Conservation (phyloP, 345 rosid species). For the Salix suchowensis region DNA sequence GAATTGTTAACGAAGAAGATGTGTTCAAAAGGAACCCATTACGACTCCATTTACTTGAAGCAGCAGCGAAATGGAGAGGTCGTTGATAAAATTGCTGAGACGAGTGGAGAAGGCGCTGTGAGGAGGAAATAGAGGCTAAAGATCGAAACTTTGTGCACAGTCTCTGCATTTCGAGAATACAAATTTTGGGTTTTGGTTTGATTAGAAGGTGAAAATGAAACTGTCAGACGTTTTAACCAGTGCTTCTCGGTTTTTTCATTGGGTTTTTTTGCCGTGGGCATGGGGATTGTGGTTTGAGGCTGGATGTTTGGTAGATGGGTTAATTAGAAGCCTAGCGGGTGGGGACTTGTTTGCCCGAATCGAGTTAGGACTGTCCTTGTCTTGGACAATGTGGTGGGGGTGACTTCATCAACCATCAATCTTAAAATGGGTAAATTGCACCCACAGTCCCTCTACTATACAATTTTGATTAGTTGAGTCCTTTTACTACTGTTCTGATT, state of each 20-base stretch:
- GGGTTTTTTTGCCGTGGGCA: background rate
- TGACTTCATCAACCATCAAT: no score
- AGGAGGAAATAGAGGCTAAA: constrained; percentile 17
- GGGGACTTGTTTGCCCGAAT: background rate
- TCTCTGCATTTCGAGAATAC: constrained; percentile 49
- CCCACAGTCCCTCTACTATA: no score
- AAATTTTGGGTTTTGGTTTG: background rate
- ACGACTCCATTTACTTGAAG: constrained; percentile 9
- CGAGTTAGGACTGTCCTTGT: background rate
- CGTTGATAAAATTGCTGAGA: constrained; percentile 19
- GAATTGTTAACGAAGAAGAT: background rate
- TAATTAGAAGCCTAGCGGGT: background rate
- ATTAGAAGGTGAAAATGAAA: background rate
- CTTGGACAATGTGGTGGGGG: background rate
- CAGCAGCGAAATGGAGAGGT: constrained; percentile 11
- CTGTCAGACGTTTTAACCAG: background rate
- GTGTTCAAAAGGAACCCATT: background rate
- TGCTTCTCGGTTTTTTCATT: background rate
- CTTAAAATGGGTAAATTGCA: no score
- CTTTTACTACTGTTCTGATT: no score
- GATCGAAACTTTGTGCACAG: constrained; percentile 55
- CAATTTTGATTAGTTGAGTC: no score
- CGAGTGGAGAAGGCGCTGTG: constrained; percentile 38
- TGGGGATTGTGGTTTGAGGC: background rate
- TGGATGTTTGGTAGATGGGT: background rate